Conservation (phyloP, 164 flowering plant genomes). For the Vitis riparia region DNA sequence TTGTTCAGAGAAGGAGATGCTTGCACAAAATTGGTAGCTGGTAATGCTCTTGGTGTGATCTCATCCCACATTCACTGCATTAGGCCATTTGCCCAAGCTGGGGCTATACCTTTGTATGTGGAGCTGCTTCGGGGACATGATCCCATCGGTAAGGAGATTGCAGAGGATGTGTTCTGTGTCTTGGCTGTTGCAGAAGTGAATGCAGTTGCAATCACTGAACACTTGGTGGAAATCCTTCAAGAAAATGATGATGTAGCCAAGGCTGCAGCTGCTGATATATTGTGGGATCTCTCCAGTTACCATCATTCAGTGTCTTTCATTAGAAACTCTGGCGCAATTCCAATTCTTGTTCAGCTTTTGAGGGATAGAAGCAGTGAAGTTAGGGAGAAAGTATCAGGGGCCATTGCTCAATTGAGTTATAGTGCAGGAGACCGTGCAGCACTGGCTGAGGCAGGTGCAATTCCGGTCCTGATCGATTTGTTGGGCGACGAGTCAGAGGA, state of each 20-base stretch:
- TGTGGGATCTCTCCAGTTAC: conserved; percentile 55
- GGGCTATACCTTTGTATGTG: conserved; percentile 52
- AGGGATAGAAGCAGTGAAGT: conserved; percentile 28
- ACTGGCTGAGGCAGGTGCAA: conserved; percentile 44
- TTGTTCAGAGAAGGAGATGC: conserved; percentile 40
- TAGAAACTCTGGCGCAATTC: conserved; percentile 45
- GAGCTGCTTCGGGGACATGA: conserved; percentile 46
- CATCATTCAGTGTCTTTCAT: conserved; percentile 37
- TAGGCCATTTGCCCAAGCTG: conserved; percentile 47
- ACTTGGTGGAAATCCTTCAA: conserved; percentile 46
- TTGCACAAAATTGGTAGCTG: conserved; percentile 38
- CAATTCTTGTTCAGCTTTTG: conserved; percentile 44
- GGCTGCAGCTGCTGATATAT: conserved; percentile 55
- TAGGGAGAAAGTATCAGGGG: conserved; percentile 45
- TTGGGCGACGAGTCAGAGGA: conserved; percentile 45
- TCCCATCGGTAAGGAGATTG: conserved; percentile 46
- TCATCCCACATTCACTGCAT: conserved; percentile 41
- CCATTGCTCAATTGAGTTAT: conserved; percentile 54
- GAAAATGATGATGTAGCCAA: conserved; percentile 37
- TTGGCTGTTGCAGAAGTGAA: conserved; percentile 49
- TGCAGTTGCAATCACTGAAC: conserved; percentile 38
- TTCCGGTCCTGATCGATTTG: conserved; percentile 37
- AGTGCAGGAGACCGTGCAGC: conserved; percentile 32
- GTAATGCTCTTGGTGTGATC: conserved; percentile 52
- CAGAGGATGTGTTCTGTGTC: conserved; percentile 53